phyloP scores from a whole-genome alignment of 2,329 filamentous ascomycete genomes.

The Ophiostoma tasmaniense region DNA sequence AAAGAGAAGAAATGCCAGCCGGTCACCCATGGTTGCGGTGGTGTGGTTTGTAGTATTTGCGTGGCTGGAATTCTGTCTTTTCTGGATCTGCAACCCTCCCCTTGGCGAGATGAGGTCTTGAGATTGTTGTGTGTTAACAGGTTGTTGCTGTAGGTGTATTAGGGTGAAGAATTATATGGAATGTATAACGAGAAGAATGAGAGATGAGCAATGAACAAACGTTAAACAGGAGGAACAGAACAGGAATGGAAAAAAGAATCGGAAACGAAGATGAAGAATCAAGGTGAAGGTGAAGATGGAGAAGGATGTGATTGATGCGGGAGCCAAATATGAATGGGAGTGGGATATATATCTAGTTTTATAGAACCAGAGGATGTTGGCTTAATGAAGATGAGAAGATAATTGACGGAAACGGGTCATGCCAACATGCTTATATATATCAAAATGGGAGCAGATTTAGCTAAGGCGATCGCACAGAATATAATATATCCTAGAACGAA shows the following conservation, averaged over 20 bases:
- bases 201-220: not conserved
- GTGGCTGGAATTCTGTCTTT: not conserved
- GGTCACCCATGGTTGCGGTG: conserved; percentile 22
- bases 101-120: not conserved
- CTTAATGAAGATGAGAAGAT: not conserved
- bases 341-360: not conserved
- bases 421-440: conserved; percentile 21
- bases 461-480: not conserved
- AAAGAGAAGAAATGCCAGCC: conserved; percentile 53
- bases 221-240: not conserved
- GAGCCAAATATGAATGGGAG: not conserved
- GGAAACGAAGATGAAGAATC: not conserved
- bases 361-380: conserved; percentile 1
- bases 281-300: not conserved
- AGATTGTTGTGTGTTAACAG: not conserved
- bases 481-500: not conserved
- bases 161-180: not conserved
- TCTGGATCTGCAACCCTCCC: not conserved
- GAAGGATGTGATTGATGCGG: not conserved
- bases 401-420: conserved; percentile 1
- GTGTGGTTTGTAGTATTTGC: conserved; percentile 4
- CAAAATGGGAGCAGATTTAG: not conserved
- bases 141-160: not conserved
- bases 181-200: not conserved
- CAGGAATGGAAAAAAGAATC: not conserved